Evolutionary conservation across 2,329 filamentous ascomycete species (phyloP), one percentile per base, ranked within the genome.

Genomic region (Trichoderma sp.): DNA sequence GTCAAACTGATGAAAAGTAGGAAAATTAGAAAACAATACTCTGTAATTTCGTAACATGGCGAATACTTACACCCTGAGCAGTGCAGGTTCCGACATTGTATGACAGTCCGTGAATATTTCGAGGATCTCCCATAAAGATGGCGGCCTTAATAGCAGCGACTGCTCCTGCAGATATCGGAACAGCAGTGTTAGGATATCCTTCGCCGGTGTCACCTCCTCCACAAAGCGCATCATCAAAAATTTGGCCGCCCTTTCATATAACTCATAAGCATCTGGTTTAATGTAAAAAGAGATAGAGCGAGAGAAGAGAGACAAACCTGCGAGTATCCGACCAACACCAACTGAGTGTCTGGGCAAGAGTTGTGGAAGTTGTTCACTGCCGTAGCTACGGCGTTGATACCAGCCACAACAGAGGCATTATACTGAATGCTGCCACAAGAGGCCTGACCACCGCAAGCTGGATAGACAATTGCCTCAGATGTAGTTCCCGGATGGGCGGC

Each of bases 81-180:
- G 28, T 21, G 21, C 70, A 72, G 57, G 56, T 72, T 56, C 70
- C 89, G 43, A 90, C 87, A 67, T 88, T 85, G 76, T 90, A 91
- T 0, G 88, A 77, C 32, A 89, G 79, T 0, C 88, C 89, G 11
- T 81, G 79, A 9, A 84, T 81, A 75, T 88, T 87, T 72, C 89
- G 84, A 4, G 90, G 90, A 75, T 90, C 86, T 9, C 90, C 90
- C 85, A 91, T 87, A 78, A 91, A 88, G 74, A 92, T 90, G 14
- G 86, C 88, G 0, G 88, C 90, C 79, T 90, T 90, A 75, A 92
- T 86, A 77, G 86, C 85, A 4, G 80, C 81, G 7, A 89, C 79
- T 3, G 88, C 87, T 7, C 81, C 82, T 0, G 84, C 81, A 2
- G 81, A 82, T 6, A 88, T 78, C 1, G 81, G 80, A 1, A 84